phyloP scores from a whole-genome alignment of 345 rosid species.

The Adansonia digitata region DNA sequence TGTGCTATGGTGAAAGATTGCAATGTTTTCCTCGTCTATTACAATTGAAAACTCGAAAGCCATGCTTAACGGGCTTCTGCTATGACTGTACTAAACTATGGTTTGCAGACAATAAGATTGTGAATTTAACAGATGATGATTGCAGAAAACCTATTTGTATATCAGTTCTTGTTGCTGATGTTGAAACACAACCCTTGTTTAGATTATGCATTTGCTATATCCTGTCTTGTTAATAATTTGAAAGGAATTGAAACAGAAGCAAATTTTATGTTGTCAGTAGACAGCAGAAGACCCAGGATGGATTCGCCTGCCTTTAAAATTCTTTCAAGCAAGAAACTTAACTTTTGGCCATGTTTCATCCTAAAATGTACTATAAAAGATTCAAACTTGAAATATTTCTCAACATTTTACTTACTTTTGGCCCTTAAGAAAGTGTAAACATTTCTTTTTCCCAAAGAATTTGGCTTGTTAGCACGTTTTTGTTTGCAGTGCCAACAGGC shows the following conservation, averaged over 20 bases:
- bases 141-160: no score
- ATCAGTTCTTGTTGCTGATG: no score
- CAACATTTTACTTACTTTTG: background rate
- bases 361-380: background rate
- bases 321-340: no score
- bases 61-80: background rate
- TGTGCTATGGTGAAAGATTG: background rate
- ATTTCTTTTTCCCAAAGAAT: background rate
- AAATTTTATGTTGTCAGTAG: no score
- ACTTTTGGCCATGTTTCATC: no score
- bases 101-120: constrained; percentile 7
- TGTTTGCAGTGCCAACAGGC: background rate
- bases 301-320: no score
- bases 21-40: background rate
- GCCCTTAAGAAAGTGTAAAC: background rate
- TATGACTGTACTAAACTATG: background rate
- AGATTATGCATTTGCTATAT: background rate
- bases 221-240: background rate
- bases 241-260: no score
- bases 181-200: background rate
- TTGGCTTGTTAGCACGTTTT: background rate
- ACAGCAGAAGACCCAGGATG: no score
- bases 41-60: background rate
- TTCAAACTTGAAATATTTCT: background rate
- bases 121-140: constrained; percentile 9